A percentile compares a stretch with the other conserved stretches of the same genome.
These are phyloP conservation scores for Metschnikowia kofuensis DNA, from an alignment of 805 yeast genomes.

Conservation along the genomic window DNA sequence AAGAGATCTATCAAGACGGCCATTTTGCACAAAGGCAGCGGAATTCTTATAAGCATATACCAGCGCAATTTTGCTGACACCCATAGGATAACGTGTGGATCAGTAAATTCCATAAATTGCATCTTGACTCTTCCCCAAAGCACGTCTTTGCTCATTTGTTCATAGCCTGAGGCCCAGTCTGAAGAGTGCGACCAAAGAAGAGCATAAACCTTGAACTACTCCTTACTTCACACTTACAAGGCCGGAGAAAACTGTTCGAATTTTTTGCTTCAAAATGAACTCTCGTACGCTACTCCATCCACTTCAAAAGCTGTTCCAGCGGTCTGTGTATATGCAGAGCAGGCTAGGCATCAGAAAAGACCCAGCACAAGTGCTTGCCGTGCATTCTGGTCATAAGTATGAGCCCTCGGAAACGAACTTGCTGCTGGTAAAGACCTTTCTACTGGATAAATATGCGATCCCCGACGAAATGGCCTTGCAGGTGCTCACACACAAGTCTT, in stretches of 20 bases:
- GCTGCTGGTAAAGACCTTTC: conserved; percentile 45
- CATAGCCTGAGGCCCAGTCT: too few relatives aligned
- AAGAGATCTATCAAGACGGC: too few relatives aligned
- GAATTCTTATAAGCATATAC: too few relatives aligned
- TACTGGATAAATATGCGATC: conserved; percentile 48
- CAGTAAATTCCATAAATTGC: too few relatives aligned
- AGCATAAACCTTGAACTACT: too few relatives aligned
- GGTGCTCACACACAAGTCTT: conserved; percentile 88
- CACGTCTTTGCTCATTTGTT: too few relatives aligned
- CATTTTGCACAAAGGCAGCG: too few relatives aligned
- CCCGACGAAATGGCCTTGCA: conserved; percentile 68
- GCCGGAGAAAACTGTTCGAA: neutral
- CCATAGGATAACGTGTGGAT: too few relatives aligned
- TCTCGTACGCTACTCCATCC: conserved; percentile 8
- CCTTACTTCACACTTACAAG: neutral
- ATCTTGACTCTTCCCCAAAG: too few relatives aligned
- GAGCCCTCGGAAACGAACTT: conserved; percentile 51
- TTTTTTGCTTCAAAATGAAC: conserved; percentile 3
- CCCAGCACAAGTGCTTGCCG: conserved; percentile 49
- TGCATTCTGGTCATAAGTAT: conserved; percentile 42
- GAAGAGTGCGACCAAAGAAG: too few relatives aligned
- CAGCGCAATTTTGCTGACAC: too few relatives aligned
- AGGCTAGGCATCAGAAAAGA: conserved; percentile 71
- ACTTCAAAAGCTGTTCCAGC: conserved; percentile 12
- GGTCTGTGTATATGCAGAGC: conserved; percentile 45